Base-by-base conservation (phyloP, 116 monocot species). In the Iris pallida region DNA sequence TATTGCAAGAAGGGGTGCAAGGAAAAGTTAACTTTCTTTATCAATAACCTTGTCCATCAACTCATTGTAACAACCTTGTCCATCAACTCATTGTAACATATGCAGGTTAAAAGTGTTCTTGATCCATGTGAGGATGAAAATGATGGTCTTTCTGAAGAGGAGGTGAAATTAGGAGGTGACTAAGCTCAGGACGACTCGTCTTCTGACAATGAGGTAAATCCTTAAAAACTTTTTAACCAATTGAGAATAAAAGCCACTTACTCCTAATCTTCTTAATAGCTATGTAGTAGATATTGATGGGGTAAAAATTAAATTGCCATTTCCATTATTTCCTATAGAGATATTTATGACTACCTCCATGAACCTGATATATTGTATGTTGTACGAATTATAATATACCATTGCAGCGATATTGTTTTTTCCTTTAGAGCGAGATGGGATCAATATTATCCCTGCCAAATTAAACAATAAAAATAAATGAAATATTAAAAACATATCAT, bases 41-140 rank as follows among this genome's bases (percentile, higher is more conserved):
- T 12, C 13, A 11, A 20, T 48, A 5, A 46, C 51, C 42, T 15
- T 10, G n/a, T n/a, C 12, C n/a, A 19, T 65, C 7, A 44, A 8
- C 51, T 68, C 11, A 57, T 12, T 14, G 8, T 70, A 54, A 20
- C 42, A 55, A 46, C 51, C 42, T 15, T 10, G n/a, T n/a, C 12
- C n/a, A 19, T 65, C 7, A 44, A 8, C 51, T 68, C 11, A 57
- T 12, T 14, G 8, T 70, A 54, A 20, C 42, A 55, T 65, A 16
- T 83, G 47, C 74, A 98, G 98, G 98, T 98, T 55, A 98, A 93
- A 64, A 98, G 98, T 80, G 77, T 90, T 17, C 87, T 98, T 72
- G 98, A 98, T 82, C 93, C 98, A 44, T 98, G 98, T 63, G 98
- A 93, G 56, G 98, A 98, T 82, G 89, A 92, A 20, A 97, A 91